Evolutionary conservation across 495 filamentous ascomycete species (phyloP), one percentile per base, ranked within the genome.

Genomic region (Pyrenopolyporus hunteri): DNA sequence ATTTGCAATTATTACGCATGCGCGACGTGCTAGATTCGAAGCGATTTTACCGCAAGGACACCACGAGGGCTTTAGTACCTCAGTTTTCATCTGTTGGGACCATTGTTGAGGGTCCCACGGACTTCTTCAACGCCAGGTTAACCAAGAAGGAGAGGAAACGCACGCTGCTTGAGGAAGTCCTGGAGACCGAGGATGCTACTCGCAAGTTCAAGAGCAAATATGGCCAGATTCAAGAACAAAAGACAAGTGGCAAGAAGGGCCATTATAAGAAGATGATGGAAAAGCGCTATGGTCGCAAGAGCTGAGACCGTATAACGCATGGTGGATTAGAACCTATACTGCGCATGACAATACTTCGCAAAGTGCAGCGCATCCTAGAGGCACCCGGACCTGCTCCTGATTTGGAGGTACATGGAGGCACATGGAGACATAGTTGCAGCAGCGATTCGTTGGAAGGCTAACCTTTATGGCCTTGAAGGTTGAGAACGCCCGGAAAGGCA

Each of bases 41-140:
- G 68, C 82, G 92, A 49, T 88, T 91, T 67, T 97, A 97, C 80
- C 94, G 93, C 69, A 97, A 96, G 73, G 85, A 81, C 50, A 71
- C 52, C 31, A 79, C 80, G 23, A 89, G 87, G 74, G 73, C 78
- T 47, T 71, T 81, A 35, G 70, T 87, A 2, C 94, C 94, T 5
- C 82, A 92, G 55, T 97, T 87, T 70, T 93, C 88, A 20, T 90
- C 95, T 62, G 86, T 97, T 17, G 94, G 94, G 39, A 95, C 89
- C 2, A 85, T 98, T 47, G 83, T 97, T 29, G 85, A 96, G 64
- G 93, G 93, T 0, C 90, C 92, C 14, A 92, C 91, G 0, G 94
- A 98, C 63, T 96, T 87, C 76, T 89, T 84, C 76, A 91, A 80
- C 60, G 81, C 82, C 11, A 84, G 94, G 16, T 81, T 98, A 29